These are phyloP conservation scores for Coemansia sp. DNA, from an alignment of 192 early-diverging fungal genomes.

Conservation along the genomic window DNA sequence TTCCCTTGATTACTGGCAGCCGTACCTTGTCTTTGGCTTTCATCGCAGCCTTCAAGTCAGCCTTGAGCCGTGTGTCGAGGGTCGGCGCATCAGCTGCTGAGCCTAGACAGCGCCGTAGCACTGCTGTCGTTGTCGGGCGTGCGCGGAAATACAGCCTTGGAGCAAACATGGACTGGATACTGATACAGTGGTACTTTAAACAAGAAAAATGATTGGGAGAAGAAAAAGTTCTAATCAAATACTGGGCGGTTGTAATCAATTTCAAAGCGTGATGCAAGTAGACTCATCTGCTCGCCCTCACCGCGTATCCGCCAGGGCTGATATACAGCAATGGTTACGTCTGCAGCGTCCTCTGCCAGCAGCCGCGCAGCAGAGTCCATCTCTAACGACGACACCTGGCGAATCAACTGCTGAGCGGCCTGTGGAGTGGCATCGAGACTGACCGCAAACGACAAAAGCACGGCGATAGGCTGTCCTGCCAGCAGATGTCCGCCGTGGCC, in stretches of 20 bases:
- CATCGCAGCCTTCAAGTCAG: conserved; percentile 81
- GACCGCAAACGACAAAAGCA: conserved; percentile 37
- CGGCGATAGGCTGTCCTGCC: conserved; percentile 17
- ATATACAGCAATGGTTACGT: conserved; percentile 18
- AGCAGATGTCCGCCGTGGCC: conserved; percentile 2
- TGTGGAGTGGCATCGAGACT: conserved; percentile 29
- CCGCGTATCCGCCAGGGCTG: conserved; percentile 32
- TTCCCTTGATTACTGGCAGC: conserved; percentile 65
- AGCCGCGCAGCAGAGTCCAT: background rate
- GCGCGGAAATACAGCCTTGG: background rate
- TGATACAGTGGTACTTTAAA: background rate
- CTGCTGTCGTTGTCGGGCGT: conserved; percentile 1
- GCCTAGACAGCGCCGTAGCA: conserved; percentile 4
- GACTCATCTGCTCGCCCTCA: conserved; percentile 14
- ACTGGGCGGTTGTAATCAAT: background rate
- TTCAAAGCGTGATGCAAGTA: conserved; percentile 34
- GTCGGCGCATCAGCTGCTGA: conserved; percentile 11
- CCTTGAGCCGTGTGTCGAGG: conserved; percentile 59
- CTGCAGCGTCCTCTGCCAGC: background rate
- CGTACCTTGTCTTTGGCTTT: conserved; percentile 65
- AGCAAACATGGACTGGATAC: background rate
- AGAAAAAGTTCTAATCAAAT: background rate
- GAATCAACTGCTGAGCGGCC: conserved; percentile 13
- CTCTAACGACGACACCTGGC: conserved; percentile 4
- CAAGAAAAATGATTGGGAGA: background rate